Conservation (phyloP, 106 monocot genomes). For the Platanthera guangdongensis region DNA sequence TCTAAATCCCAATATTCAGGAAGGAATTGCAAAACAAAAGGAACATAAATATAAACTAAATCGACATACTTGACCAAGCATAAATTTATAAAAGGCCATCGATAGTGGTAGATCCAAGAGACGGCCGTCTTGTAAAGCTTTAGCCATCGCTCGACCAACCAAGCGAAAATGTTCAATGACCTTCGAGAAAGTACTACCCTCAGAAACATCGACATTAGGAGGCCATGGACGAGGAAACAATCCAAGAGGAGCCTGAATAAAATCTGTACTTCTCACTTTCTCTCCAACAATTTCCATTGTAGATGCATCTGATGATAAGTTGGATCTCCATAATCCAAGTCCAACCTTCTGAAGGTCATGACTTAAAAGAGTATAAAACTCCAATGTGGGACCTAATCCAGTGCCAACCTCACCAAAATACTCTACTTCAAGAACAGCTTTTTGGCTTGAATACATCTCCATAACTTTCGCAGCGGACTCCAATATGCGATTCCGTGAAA, state of each 20-base stretch:
- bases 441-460: conserved; percentile 97
- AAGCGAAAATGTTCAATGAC: conserved; percentile 81
- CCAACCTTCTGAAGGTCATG: conserved; percentile 80
- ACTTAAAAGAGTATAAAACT: conserved; percentile 96
- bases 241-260: conserved; percentile 71
- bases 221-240: conserved; percentile 93
- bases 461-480: conserved; percentile 97
- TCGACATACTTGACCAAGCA: conserved; percentile 72
- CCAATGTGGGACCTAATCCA: conserved; percentile 91
- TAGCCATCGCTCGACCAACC: conserved; percentile 83
- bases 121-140: conserved; percentile 92
- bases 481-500: conserved; percentile 86
- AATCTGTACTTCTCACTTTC: conserved; percentile 20
- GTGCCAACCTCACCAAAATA: conserved; percentile 99
- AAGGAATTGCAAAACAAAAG: not conserved
- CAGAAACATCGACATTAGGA: conserved; percentile 50
- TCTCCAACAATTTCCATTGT: conserved; percentile 44
- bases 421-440: conserved; percentile 97
- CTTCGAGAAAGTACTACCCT: conserved; percentile 64
- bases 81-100: conserved; percentile 72
- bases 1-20: not conserved
- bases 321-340: conserved; percentile 80
- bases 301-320: conserved; percentile 30
- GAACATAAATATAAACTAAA: conserved; percentile 6
- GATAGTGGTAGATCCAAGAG: conserved; percentile 85